Evolutionary conservation across 768 basidiomycete species (phyloP), one percentile per base, ranked within the genome.

Genomic region (Coprinopsis strossmayeri): DNA sequence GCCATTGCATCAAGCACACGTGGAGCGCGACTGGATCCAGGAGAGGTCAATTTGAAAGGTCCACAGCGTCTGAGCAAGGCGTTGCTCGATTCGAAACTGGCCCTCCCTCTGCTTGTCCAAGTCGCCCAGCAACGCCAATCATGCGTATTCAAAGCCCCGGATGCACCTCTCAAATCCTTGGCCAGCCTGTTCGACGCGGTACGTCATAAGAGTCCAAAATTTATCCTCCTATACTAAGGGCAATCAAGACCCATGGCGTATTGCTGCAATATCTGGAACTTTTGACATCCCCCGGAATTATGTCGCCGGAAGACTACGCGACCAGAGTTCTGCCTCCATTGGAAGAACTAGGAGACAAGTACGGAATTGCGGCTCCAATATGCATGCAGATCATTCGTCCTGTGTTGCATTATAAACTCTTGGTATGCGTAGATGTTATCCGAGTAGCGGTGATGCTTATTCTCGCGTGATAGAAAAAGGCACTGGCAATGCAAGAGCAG

Each of bases 351-450:
- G 82, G 82, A 45, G 71, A 77, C 45, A 72, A 74, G 32, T 98
- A 87, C 64, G 88, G 86, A 5, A 80, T 99, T 38, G 81, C 83
- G 50, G 81, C 87, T 30, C 79, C 88, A 11, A 84, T 96, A 48
- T 91, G 92, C 46, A 96, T 98, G 89, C 91, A 94, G 61, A 85
- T 98, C 49, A 77, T 91, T 32, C 81, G 96, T 13, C 93, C 95
- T 12, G 82, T 87, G 46, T 70, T 89, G 37, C 80, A 87, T 53
- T 68, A 69, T 7, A 67, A 73, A 24, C 67, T 89, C 39, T 65
- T 87, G 57, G 85, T 85, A 61, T 49, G 76, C 68, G 34, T n/a
- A 39, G 46, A 44, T 41, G 34, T 39, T 11, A 34, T 45, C 5
- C 53, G 10, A 55, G 24, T 18, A 27, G 28, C 26, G 15, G 25